Conservation (phyloP, 345 rosid species). For the Populus alba region DNA sequence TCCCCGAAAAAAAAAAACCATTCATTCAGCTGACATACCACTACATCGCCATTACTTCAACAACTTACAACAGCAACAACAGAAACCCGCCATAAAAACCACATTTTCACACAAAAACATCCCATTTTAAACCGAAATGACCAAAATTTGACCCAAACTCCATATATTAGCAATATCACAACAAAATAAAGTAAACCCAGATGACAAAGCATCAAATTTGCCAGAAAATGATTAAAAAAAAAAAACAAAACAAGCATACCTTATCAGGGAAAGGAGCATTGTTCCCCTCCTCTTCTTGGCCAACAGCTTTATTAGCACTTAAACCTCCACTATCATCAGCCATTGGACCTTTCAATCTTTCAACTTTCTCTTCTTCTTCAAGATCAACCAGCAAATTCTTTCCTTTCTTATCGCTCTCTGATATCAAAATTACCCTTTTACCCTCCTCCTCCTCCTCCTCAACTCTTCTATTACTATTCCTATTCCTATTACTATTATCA, state of each 20-base stretch:
- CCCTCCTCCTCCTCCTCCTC: background rate
- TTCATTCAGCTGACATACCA: background rate
- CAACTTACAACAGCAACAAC: background rate
- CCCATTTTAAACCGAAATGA: background rate
- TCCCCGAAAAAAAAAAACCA: background rate
- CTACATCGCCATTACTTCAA: background rate
- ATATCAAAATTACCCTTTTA: background rate
- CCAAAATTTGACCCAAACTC: background rate
- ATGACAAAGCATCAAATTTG: background rate
- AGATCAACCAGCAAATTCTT: conserved; percentile 5
- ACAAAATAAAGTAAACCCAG: background rate
- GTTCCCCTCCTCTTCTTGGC: conserved; percentile 28
- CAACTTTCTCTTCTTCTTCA: background rate
- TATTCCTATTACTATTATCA: conserved; percentile 11
- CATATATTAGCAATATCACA: background rate
- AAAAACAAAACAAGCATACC: conserved; percentile 2
- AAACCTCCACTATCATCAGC: conserved; percentile 32
- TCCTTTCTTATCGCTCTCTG: conserved; percentile 1
- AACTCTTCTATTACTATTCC: background rate
- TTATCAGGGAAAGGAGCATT: conserved; percentile 34
- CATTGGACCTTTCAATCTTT: conserved; percentile 8
- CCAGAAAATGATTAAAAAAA: background rate
- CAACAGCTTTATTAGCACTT: conserved; percentile 30
- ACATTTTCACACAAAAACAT: background rate
- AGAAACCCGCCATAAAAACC: background rate